A percentile compares a stretch with the other conserved stretches of the same genome.
phyloP scores from a whole-genome alignment of 768 basidiomycete species.

The Suillus weaverae region DNA sequence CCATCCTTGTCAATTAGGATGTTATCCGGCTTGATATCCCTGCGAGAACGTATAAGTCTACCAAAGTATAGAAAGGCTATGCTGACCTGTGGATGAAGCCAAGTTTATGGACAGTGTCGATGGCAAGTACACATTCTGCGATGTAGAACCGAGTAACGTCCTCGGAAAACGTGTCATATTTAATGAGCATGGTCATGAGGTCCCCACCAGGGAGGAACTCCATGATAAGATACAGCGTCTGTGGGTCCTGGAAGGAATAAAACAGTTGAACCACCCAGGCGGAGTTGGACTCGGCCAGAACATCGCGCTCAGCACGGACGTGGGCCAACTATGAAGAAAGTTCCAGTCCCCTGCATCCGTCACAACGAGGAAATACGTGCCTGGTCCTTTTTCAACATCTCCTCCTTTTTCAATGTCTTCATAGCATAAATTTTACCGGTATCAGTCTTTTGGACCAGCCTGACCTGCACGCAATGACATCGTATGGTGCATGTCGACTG shows the following conservation, averaged over 20 bases:
- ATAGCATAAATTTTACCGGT: constrained; percentile 99
- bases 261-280: constrained; percentile 96
- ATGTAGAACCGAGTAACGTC: constrained; percentile 98
- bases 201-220: constrained; percentile 98
- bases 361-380: constrained; percentile 39
- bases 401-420: constrained; percentile 96
- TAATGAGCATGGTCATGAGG: constrained; percentile 99
- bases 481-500: background rate
- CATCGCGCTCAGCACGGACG: constrained; percentile 96
- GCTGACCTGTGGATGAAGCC: constrained; percentile 95
- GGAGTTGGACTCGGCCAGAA: constrained; percentile 93
- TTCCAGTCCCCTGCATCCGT: constrained; percentile 6
- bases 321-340: constrained; percentile 74
- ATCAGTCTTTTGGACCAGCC: constrained; percentile 94
- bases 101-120: constrained; percentile 95
- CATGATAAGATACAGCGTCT: constrained; percentile 96
- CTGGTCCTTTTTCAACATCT: constrained; percentile 99
- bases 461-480: constrained; percentile 47
- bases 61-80: constrained; percentile 1
- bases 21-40: constrained; percentile 99
- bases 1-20: constrained; percentile 89
- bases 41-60: constrained; percentile 30
- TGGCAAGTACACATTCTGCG: constrained; percentile 96
- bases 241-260: constrained; percentile 96
- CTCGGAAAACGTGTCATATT: constrained; percentile 98